Percentiles rank a stretch among this genome's conserved stretches.
These are phyloP conservation scores for Leccinum subspadiceum DNA, from an alignment of 1,284 basidiomycete genomes.

Conservation along the genomic window DNA sequence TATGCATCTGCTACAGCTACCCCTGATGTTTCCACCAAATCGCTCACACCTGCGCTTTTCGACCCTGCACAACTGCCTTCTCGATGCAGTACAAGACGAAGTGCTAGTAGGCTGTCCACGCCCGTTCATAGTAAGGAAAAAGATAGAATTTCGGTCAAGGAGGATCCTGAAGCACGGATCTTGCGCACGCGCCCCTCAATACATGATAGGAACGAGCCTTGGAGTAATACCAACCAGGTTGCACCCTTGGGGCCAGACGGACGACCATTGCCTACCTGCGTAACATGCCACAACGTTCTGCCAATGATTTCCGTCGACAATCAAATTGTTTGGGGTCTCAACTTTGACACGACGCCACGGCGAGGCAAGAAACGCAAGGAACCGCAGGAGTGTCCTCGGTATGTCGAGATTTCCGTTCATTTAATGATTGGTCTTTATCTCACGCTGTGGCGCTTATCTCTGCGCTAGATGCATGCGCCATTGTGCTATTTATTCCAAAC, in stretches of 20 bases:
- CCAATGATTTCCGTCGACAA: slow-evolving; percentile 72
- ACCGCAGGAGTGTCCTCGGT: slow-evolving; percentile 73
- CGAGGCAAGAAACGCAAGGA: slow-evolving; percentile 54
- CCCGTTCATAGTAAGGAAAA: slow-evolving; percentile 35
- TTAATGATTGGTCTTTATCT: slow-evolving; percentile 16
- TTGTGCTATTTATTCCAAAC: slow-evolving; percentile 64
- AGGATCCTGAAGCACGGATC: slow-evolving; percentile 48
- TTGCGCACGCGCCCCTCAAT: slow-evolving; percentile 46
- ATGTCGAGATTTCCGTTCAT: slow-evolving; percentile 29
- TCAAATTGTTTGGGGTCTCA: slow-evolving; percentile 69
- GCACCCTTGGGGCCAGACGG: slow-evolving; percentile 53
- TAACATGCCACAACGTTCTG: slow-evolving; percentile 64
- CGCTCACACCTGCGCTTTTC: slow-evolving; percentile 24
- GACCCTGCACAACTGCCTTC: slow-evolving; percentile 21
- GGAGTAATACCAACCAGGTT: slow-evolving; percentile 38
- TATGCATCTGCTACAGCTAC: slow-evolving; percentile 39
- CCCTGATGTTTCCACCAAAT: slow-evolving; percentile 24
- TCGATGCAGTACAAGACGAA: slow-evolving; percentile 21
- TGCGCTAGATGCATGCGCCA: slow-evolving; percentile 67
- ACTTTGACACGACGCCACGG: slow-evolving; percentile 42
- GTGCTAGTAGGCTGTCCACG: slow-evolving; percentile 31
- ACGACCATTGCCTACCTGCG: slow-evolving; percentile 58
- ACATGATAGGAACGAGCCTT: slow-evolving; percentile 35
- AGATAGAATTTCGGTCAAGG: slow-evolving; percentile 44
- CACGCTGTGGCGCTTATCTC: slow-evolving; percentile 17